Evolutionary conservation across 495 filamentous ascomycete genomes (phyloP), one percentile per base, ranked within the genome.

Genomic region (Xanthoparmelia taractica): DNA sequence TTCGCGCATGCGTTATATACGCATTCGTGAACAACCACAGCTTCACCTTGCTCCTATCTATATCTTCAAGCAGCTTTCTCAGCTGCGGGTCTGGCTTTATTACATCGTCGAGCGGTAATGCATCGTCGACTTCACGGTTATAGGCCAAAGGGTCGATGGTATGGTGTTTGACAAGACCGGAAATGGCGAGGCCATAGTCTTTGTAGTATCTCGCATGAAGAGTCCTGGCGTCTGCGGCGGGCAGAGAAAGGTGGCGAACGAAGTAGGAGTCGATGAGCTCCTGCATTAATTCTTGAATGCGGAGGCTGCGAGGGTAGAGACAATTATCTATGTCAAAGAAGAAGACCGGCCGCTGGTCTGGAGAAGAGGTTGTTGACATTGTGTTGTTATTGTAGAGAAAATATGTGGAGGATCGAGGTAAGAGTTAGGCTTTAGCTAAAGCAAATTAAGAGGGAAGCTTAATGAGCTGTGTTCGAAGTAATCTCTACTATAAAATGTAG

Each of bases 251-350:
- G 71, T 96, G 90, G 36, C 79, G 84, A 58, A 83, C 75, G 70
- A 96, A 96, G 77, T 95, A 97, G 57, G 81, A 72, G 73, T 96
- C 91, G 61, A 92, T 92, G 43, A 89, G 74, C 47, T 80, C 78
- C 57, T 83, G 81, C 88, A 92, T 92, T 65, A 85, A 78, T 73
- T 88, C 84, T 67, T 89, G 84, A 58, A 92, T 86, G 61, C 55
- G 68, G 72, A 58, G 66, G 79, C 80, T 75, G 73, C 77, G 77
- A 8, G 83, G 78, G 62, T 85, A 85, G 31, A 85, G 76, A 76
- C 95, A 97, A 69, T 99, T 99, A 81, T 99, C 95, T 72, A 99
- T 97, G 70, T 99, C 95, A 66, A 92, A 91, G 74, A 92, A 93
- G 76, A 92, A 88, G 7, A 91, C 79, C 0, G 85, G 83, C 52